These are phyloP conservation scores for Stemphylium lycopersici DNA, from an alignment of 2,329 filamentous ascomycete species.

Conservation along the genomic window DNA sequence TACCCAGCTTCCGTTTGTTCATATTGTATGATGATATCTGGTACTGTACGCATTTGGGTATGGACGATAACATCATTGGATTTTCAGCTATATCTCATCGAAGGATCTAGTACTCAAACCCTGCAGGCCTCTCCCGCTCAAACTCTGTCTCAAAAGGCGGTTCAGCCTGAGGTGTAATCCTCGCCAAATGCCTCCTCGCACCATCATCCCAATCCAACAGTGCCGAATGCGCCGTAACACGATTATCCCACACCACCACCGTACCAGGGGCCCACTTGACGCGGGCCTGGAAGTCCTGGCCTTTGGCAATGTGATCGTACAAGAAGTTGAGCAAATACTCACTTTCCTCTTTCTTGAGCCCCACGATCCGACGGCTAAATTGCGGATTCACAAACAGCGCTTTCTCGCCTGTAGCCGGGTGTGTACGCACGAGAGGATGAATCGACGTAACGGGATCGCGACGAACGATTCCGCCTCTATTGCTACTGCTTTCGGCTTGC, in stretches of 20 bases:
- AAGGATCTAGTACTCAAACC: constrained; percentile 26
- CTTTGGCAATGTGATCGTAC: constrained; percentile 74
- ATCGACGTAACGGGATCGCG: constrained; percentile 75
- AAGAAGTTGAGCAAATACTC: constrained; percentile 78
- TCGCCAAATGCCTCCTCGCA: constrained; percentile 76
- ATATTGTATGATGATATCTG: background rate
- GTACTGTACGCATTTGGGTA: background rate
- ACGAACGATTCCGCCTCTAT: constrained; percentile 71
- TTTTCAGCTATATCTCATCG: too few relatives aligned
- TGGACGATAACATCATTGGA: too few relatives aligned
- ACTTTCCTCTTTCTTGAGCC: constrained; percentile 85
- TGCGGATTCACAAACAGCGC: constrained; percentile 82
- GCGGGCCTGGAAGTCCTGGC: constrained; percentile 74
- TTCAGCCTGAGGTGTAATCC: constrained; percentile 85
- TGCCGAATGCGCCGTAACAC: constrained; percentile 78
- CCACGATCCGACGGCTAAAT: constrained; percentile 82
- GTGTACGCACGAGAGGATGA: constrained; percentile 81
- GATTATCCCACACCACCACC: constrained; percentile 87
- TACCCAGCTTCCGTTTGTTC: background rate
- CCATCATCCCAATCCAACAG: constrained; percentile 82
- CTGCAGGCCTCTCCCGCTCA: constrained; percentile 33
- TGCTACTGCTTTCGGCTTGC: constrained; percentile 74
- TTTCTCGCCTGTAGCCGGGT: constrained; percentile 82
- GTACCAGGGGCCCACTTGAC: constrained; percentile 81
- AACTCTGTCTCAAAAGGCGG: constrained; percentile 70